Evolutionary conservation across 768 basidiomycete species (phyloP), one percentile per base, ranked within the genome.

Genomic region (Mycena leptocephala): DNA sequence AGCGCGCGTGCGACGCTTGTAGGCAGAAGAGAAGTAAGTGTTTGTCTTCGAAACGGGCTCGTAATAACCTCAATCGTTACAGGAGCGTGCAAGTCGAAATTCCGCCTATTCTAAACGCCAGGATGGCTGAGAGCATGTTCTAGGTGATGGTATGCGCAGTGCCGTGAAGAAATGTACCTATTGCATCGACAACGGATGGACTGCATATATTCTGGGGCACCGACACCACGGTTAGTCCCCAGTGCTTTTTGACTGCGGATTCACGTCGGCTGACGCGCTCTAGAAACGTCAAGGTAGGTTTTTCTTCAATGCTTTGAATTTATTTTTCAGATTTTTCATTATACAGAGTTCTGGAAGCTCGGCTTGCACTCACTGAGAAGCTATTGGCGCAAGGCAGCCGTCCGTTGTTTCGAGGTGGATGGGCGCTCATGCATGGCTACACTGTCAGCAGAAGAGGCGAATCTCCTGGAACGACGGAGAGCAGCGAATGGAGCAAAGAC

Each of bases 1-100:
- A 78, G 28, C 68, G 76, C 5, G 72, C 76, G 8, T 78, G 76
- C 39, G 76, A 78, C 26, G 16, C 53, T 1, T 78, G 76, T 41
- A 56, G 76, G 6, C 76, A 70, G 56, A 77, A 77, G 30, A 5
- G 69, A 33, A n/a, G 76, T 70, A 18, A 20, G 67, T 58, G n/a
- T 55, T 22, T n/a, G 22, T n/a, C 22, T 22, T 59, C 5, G 9
- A 2, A n/a, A 22, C n/a, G 18, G 30, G 32, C 32, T 33, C 6
- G 28, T 58, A 20, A 3, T 70, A 14, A n/a, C n/a, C 5, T 26
- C 20, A 33, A 5, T 59, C n/a, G 20, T 2, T 51, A 5, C 18
- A 69, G 74, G 74, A 55, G 74, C 61, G 26, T 74, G 72, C 62
- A 37, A 1, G 67, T 22, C 39, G 9, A 37, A 11, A 22, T 48